phyloP scores from a whole-genome alignment of 2,329 filamentous ascomycete genomes.

The Aspergillus sp. region DNA sequence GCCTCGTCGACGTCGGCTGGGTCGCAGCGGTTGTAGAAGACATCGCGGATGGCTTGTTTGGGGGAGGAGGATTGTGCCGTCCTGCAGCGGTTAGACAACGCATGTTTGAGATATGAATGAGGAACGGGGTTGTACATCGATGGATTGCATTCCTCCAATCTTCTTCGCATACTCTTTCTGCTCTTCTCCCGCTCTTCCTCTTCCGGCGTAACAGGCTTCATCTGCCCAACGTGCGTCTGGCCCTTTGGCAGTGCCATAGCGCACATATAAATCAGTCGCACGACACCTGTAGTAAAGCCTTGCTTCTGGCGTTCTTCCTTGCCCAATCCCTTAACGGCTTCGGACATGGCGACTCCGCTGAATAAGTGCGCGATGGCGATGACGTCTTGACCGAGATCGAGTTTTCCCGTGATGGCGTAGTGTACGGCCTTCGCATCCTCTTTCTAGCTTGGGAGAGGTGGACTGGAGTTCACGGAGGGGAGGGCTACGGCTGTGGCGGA shows the following conservation, averaged over 20 bases:
- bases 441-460: conserved; percentile 19
- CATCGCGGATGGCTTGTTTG: conserved; percentile 9
- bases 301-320: conserved; percentile 14
- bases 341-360: conserved; percentile 25
- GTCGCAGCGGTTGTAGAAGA: conserved; percentile 20
- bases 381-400: conserved; percentile 22
- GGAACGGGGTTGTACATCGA: conserved; percentile 9
- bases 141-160: conserved; percentile 11
- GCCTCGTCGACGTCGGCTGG: conserved; percentile 18
- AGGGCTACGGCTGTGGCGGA: conserved; percentile 15
- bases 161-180: conserved; percentile 10
- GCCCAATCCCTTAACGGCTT: conserved; percentile 23
- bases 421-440: conserved; percentile 21
- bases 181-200: conserved; percentile 15
- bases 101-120: background rate
- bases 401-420: conserved; percentile 12
- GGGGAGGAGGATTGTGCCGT: conserved; percentile 17
- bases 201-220: conserved; percentile 16
- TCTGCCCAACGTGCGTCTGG: conserved; percentile 16
- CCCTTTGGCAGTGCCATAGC: conserved; percentile 20
- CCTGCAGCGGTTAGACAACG: conserved; percentile 8
- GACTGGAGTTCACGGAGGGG: conserved; percentile 20
- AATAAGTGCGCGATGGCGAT: conserved; percentile 28
- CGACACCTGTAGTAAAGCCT: conserved; percentile 11
- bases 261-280: conserved; percentile 22